phyloP scores from a whole-genome alignment of 1,284 basidiomycete genomes.

The Thelephora terrestris region DNA sequence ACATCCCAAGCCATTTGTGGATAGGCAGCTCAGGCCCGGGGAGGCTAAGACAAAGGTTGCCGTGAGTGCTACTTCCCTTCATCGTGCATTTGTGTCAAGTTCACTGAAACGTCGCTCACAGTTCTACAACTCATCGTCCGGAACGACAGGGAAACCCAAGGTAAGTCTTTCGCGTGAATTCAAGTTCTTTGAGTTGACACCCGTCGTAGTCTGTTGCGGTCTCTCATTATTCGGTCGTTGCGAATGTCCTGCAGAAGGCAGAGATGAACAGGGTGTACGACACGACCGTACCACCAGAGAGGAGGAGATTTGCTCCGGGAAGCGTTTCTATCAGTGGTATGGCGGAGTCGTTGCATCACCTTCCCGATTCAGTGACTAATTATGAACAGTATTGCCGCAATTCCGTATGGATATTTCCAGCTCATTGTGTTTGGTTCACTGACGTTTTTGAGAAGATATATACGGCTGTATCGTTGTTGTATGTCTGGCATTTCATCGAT shows the following conservation, averaged over 20 bases:
- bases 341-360: slow-evolving; percentile 3
- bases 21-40: slow-evolving; percentile 41
- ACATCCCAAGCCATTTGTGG: slow-evolving; percentile 30
- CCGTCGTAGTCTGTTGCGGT: slow-evolving; percentile 53
- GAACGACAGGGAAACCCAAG: slow-evolving; percentile 76
- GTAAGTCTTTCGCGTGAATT: slow-evolving; percentile 20
- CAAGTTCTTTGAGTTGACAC: neutral
- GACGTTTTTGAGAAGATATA: neutral
- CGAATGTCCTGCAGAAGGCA: slow-evolving; percentile 55
- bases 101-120: neutral
- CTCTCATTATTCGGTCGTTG: slow-evolving; percentile 55
- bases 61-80: slow-evolving; percentile 27
- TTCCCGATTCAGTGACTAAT: neutral
- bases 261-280: slow-evolving; percentile 41
- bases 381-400: neutral
- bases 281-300: slow-evolving; percentile 18
- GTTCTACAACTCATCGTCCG: slow-evolving; percentile 68
- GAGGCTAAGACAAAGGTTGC: slow-evolving; percentile 61
- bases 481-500: neutral
- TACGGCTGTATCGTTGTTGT: neutral
- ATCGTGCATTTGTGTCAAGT: slow-evolving; percentile 24
- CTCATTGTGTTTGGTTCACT: neutral
- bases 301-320: slow-evolving; percentile 37
- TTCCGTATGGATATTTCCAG: neutral
- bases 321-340: slow-evolving; percentile 43